phyloP scores from a whole-genome alignment of 2,329 filamentous ascomycete species.

The Diaporthe sp. region DNA sequence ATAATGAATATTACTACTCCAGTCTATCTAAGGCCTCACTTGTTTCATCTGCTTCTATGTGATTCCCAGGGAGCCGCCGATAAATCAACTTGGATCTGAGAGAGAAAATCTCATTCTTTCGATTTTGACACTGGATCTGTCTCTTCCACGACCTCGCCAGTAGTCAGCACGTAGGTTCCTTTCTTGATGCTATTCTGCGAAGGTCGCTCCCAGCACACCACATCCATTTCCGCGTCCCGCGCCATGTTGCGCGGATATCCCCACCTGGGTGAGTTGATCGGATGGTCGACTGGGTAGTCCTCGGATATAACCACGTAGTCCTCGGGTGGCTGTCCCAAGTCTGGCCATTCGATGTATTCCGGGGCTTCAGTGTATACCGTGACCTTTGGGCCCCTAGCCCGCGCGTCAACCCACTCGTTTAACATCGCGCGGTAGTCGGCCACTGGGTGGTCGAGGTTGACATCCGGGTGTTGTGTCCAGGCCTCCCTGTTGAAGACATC shows the following conservation, averaged over 20 bases:
- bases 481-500: slow-evolving; percentile 40
- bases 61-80: too few relatives aligned
- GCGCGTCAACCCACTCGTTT: slow-evolving; percentile 46
- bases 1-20: background rate
- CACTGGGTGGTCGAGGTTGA: slow-evolving; percentile 50
- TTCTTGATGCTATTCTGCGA: background rate
- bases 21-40: too few relatives aligned
- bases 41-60: too few relatives aligned
- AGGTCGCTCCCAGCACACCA: background rate
- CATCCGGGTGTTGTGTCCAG: slow-evolving; percentile 52
- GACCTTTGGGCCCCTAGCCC: background rate
- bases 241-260: too few relatives aligned
- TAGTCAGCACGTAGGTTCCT: background rate
- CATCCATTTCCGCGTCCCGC: background rate
- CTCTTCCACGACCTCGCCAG: background rate
- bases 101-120: too few relatives aligned
- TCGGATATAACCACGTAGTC: background rate
- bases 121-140: background rate
- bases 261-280: background rate
- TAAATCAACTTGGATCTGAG: too few relatives aligned
- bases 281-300: background rate
- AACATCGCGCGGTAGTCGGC: slow-evolving; percentile 48
- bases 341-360: background rate
- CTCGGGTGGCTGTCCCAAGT: background rate
- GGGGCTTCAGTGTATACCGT: background rate